phyloP scores from a whole-genome alignment of 2,329 filamentous ascomycete genomes.

The Xylariaceae sp. region DNA sequence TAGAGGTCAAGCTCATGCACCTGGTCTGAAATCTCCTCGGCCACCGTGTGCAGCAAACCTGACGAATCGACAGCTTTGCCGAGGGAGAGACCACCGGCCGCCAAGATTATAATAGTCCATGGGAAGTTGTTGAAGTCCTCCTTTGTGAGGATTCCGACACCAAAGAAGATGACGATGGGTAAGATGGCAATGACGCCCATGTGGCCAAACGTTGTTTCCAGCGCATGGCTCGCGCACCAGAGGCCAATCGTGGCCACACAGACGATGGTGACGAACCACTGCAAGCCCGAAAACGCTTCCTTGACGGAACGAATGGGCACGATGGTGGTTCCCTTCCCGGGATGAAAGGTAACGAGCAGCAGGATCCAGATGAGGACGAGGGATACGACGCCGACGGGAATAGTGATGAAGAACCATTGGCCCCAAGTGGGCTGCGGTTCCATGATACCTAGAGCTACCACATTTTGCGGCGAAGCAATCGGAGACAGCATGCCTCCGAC shows the following conservation, averaged over 20 bases:
- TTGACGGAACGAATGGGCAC: constrained; percentile 85
- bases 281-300: constrained; percentile 79
- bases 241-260: constrained; percentile 80
- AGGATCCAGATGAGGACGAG: constrained; percentile 86
- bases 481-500: constrained; percentile 94
- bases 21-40: constrained; percentile 63
- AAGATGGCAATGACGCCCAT: constrained; percentile 99
- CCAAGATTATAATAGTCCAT: constrained; percentile 99
- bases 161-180: constrained; percentile 92
- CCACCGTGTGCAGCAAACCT: constrained; percentile 84
- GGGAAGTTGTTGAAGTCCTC: constrained; percentile 99
- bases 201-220: constrained; percentile 84
- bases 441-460: constrained; percentile 96
- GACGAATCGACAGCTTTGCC: constrained; percentile 94
- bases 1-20: constrained; percentile 81
- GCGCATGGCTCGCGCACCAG: constrained; percentile 88
- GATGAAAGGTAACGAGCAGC: constrained; percentile 77
- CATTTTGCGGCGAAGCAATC: constrained; percentile 95
- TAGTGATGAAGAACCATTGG: constrained; percentile 92
- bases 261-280: constrained; percentile 86
- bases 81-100: constrained; percentile 84
- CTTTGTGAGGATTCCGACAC: constrained; percentile 91
- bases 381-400: constrained; percentile 86
- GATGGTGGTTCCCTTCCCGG: constrained; percentile 78
- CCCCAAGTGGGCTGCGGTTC: constrained; percentile 85